Percentiles rank a stretch among this genome's conserved stretches.
phyloP scores from a whole-genome alignment of 495 filamentous ascomycete species.

The Aspergillus affinis region DNA sequence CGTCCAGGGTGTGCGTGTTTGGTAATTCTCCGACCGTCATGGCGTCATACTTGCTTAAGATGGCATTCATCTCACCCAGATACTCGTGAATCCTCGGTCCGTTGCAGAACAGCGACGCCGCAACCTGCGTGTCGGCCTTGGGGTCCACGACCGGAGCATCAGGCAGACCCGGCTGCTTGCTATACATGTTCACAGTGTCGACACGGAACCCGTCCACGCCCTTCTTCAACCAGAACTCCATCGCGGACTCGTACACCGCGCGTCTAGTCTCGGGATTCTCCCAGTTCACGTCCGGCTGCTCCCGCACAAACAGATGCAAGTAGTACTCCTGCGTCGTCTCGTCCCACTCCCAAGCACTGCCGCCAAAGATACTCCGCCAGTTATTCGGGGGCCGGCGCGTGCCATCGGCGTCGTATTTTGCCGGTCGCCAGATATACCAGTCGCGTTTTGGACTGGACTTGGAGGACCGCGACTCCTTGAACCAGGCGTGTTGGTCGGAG shows the following conservation, averaged over 20 bases:
- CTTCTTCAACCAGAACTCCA: constrained; percentile 54
- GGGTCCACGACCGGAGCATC: constrained; percentile 45
- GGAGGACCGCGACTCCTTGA: constrained; percentile 50
- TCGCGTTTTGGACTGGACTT: constrained; percentile 50
- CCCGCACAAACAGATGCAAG: constrained; percentile 48
- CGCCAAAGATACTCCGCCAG: constrained; percentile 55
- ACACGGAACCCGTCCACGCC: constrained; percentile 57
- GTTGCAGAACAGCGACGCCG: constrained; percentile 50
- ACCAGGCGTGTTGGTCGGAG: constrained; percentile 57
- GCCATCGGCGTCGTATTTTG: constrained; percentile 48
- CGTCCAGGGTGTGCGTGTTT: constrained; percentile 37
- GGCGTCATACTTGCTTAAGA: constrained; percentile 45
- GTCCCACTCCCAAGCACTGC: constrained; percentile 55
- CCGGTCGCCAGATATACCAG: constrained; percentile 61
- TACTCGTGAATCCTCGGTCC: constrained; percentile 59
- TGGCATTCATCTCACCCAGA: constrained; percentile 43
- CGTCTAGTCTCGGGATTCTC: constrained; percentile 47
- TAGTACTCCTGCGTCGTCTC: constrained; percentile 53
- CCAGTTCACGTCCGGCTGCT: constrained; percentile 60
- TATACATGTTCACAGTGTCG: constrained; percentile 57
- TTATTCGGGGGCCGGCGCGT: constrained; percentile 58
- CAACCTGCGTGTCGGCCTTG: constrained; percentile 42
- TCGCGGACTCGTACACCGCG: constrained; percentile 48
- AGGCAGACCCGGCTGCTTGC: constrained; percentile 42
- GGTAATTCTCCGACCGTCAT: constrained; percentile 56